Evolutionary conservation across 139 green algal genomes (phyloP).

Genomic region (Picochlorum sp.): DNA sequence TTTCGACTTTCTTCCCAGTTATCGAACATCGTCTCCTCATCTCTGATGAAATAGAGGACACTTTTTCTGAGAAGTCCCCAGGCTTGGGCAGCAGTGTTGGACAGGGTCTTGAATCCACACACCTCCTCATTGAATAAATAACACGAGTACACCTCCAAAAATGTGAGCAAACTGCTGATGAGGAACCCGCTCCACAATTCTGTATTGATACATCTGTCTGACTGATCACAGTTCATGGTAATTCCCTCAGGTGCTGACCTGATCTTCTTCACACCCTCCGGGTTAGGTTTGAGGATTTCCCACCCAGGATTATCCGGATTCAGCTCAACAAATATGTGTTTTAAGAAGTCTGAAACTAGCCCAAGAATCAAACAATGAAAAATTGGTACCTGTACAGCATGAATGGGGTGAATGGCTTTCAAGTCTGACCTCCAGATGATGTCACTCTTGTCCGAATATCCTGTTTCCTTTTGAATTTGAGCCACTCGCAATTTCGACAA

Average conservation of each 20-base stretch:
- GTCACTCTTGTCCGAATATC: background rate
- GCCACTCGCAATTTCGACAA: no score
- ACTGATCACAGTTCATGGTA: no score
- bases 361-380: no score
- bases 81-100: background rate
- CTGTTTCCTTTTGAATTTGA: no score
- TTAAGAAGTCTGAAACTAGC: no score
- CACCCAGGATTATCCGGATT: no score
- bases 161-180: background rate
- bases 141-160: background rate
- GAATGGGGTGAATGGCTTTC: background rate
- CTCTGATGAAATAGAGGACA: background rate
- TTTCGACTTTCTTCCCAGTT: background rate
- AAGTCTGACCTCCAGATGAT: constrained; percentile 1
- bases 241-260: no score
- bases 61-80: background rate
- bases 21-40: background rate
- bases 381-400: background rate
- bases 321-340: no score
- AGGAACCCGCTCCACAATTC: background rate
- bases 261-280: no score
- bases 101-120: background rate
- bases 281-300: no score
- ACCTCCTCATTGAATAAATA: constrained; percentile 1
- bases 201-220: background rate